Evolutionary conservation across 2,329 filamentous ascomycete species (phyloP), one percentile per base, ranked within the genome.

Genomic region (Cladosporium cucumerinum): DNA sequence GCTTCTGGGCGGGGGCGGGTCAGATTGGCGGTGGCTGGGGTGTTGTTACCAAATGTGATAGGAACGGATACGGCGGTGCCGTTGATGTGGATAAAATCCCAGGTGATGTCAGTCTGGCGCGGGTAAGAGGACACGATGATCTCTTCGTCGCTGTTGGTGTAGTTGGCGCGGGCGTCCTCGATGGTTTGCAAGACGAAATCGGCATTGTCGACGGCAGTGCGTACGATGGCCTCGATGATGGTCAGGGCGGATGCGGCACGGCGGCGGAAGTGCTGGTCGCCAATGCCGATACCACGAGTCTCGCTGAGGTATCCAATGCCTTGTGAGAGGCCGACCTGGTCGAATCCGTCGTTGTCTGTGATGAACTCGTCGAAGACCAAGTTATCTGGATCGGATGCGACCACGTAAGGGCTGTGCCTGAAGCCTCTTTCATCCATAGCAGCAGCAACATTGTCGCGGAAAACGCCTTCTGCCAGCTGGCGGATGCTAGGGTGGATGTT

Each of bases 251-350:
- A 72, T 1, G 72, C 66, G 0, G 74, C 75, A 7, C 75, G 72
- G 11, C 76, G 73, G 51, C 70, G 69, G 66, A 75, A 77, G 3
- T 72, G 67, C 61, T 76, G 74, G 61, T 72, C 69, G 8, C 76
- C 76, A 30, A 78, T 70, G 0, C 74, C 73, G 21, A 78, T 77
- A 3, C 76, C 76, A 6, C 76, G 69, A 3, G 72, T 74, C 65
- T 78, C 76, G 48, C 73, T 74, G 5, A 78, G 70, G 54, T 77
- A 77, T 0, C 73, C 74, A 1, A 78, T 66, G 12, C 70, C 72
- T 60, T 78, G 76, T 0, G 73, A 74, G 8, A 78, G 66, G 1
- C 75, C 76, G 70, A 77, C 76, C 5, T 73, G 72, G 39, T 78
- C 77, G 18, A 75, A 71, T 1, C 75, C 76, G 46, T 77, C 77